phyloP scores from a whole-genome alignment of 1,284 basidiomycete species.

The Thelephora terrestris region DNA sequence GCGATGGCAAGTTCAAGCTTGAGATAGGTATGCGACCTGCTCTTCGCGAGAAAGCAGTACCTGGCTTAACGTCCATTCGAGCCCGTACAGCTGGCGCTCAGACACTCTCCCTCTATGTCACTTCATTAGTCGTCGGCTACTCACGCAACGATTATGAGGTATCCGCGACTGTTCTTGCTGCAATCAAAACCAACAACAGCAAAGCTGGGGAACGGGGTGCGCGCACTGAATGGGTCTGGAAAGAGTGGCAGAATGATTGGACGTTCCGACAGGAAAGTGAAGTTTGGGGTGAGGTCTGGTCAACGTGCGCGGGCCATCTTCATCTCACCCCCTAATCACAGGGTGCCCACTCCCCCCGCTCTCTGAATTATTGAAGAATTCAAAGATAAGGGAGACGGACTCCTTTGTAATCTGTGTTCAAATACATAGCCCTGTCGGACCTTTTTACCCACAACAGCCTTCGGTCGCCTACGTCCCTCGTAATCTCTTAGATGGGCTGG shows the following conservation, averaged over 20 bases:
- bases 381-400: slow-evolving; percentile 46
- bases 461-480: slow-evolving; percentile 54
- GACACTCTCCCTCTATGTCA: slow-evolving; percentile 54
- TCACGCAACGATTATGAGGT: slow-evolving; percentile 49
- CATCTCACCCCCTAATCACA: slow-evolving; percentile 16
- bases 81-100: slow-evolving; percentile 15
- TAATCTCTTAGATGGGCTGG: slow-evolving; percentile 50
- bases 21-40: slow-evolving; percentile 39
- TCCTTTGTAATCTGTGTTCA: slow-evolving; percentile 63
- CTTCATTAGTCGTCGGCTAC: slow-evolving; percentile 53
- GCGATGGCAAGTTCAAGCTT: slow-evolving; percentile 64
- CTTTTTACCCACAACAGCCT: slow-evolving; percentile 55
- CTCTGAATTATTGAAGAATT: slow-evolving; percentile 49
- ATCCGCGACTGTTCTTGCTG: slow-evolving; percentile 59
- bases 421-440: slow-evolving; percentile 57
- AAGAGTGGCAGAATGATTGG: slow-evolving; percentile 55
- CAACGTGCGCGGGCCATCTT: slow-evolving; percentile 5
- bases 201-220: slow-evolving; percentile 50
- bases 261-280: slow-evolving; percentile 57
- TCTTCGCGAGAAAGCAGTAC: too few species aligned
- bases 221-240: slow-evolving; percentile 67
- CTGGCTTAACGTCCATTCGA: background rate
- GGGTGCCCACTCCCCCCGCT: slow-evolving; percentile 59
- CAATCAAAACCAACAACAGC: slow-evolving; percentile 58
- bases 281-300: slow-evolving; percentile 45